Base-by-base conservation (phyloP, 257 asterid genomes). In the Nicotiana sylvestris region DNA sequence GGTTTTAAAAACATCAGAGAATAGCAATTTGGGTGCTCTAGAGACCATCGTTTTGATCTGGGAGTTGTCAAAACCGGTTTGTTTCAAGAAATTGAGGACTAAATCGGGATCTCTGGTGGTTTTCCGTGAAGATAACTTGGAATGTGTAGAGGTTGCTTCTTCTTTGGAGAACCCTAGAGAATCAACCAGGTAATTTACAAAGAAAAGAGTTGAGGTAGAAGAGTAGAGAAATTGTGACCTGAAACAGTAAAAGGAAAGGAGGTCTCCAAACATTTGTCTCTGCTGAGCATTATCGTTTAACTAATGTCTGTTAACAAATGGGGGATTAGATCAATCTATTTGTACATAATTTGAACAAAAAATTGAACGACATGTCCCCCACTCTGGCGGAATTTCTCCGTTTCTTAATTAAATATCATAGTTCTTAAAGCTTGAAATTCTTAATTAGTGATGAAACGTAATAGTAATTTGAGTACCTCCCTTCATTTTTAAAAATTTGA, bases 91-190 rank as follows among this genome's bases (percentile, higher is more conserved):
- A 79, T 67, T 30, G 13, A 84, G n/a, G 2, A 84, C 86, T 51
- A 39, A 68, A 57, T 79, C 29, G 4, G 81, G 76, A 9, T 79
- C 69, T 6, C 9, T 46, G 2, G 16, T 0, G 37, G 77, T n/a
- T 25, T 57, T 83, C 4, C 1, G 35, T 30, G 58, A 53, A 53
- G 4, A 3, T 39, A 39, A 39, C 46, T 39, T 39, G 9, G 46
- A 39, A 39, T 39, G 6, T 39, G 46, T 39, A 6, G 46, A 39
- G 46, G 46, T 0, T 10, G 86, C 86, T 32, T 66, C 83, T 66
- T 83, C 11, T 16, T 16, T 16, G 21, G 86, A 77, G 27, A 83
- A 77, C 15, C 83, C 86, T 5, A 84, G 66, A 3, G 86, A 84
- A 46, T 84, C 77, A 9, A 68, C 49, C 0, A 79, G 60, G 16